Base-by-base conservation (phyloP, 352 stramenopile genomes). In the Phytophthora quininea region DNA sequence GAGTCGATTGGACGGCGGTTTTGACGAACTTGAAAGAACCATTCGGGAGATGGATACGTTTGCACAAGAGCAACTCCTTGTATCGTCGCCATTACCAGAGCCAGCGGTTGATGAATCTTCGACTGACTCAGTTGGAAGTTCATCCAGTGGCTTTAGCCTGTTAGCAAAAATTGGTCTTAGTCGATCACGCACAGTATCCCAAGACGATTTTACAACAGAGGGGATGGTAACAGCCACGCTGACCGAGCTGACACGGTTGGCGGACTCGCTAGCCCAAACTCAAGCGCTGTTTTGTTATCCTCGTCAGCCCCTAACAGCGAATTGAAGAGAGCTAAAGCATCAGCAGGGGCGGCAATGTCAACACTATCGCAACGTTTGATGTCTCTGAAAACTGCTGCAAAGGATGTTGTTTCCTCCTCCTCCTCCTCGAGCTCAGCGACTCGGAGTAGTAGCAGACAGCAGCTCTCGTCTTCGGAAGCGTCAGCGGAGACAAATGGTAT, bases 1-100 rank as follows among this genome's bases (percentile, higher is more conserved):
- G 15, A 95, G 89, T 57, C 82, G 86, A 8, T 64, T 97, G 1
- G 84, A 93, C 27, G 89, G 89, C 19, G 86, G 90, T 0, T 95
- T 96, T 55, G 85, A 92, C 2, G 83, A 91, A 40, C 68, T 97
- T n/a, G 87, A 92, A 47, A 67, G 80, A 15, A 78, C 76, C 46
- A 90, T 96, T 27, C 52, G 76, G 40, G 67, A 58, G 3, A 87
- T 93, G 69, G 86, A 94, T 24, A 42, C 70, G 27, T 91, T 90
- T 38, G 56, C 76, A 0, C 76, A 93, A 51, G 84, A 96, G 33
- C 87, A 95, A 19, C 61, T 96, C 35, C 75, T 95, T 15, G 86
- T 96, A 8, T 67, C 70, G 30, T 79, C 76, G 1, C 71, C 68
- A 4, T 50, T 71, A 3, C 56, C 64, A 37, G 0, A 32, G 24